Conservation (phyloP, 352 stramenopile genomes). For the Thalassiosira oceanica region DNA sequence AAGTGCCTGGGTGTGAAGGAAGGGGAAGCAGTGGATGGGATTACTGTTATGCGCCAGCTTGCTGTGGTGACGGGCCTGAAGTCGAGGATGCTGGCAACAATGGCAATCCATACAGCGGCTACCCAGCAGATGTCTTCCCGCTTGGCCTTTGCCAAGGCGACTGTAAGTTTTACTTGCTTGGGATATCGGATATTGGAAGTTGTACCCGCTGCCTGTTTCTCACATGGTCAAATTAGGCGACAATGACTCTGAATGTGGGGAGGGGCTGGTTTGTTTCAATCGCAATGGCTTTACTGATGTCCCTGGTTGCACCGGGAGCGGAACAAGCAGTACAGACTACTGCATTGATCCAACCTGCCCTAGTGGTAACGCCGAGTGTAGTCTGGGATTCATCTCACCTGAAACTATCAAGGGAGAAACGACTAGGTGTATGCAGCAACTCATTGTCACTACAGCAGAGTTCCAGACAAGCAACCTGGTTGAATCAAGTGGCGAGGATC, state of each 20-base stretch:
- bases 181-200: too few relatives aligned
- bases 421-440: conserved; percentile 42
- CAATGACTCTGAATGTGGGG: conserved; percentile 24
- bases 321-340: conserved; percentile 26
- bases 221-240: too few relatives aligned
- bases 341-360: conserved; percentile 38
- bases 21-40: conserved; percentile 15
- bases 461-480: conserved; percentile 63
- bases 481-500: conserved; percentile 26
- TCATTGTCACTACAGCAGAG: conserved; percentile 59
- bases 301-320: conserved; percentile 31
- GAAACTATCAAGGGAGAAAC: conserved; percentile 19
- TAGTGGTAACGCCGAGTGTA: too few relatives aligned
- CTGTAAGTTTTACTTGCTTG: too few relatives aligned
- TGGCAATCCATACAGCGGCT: too few relatives aligned
- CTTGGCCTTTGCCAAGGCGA: conserved; percentile 1
- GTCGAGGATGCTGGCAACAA: too few relatives aligned
- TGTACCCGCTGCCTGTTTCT: too few relatives aligned
- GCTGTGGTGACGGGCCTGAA: too few relatives aligned
- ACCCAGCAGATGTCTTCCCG: not conserved
- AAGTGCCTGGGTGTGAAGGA: conserved; percentile 35
- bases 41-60: conserved; percentile 44
- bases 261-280: conserved; percentile 27
- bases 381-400: too few relatives aligned
- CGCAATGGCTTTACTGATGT: conserved; percentile 19